phyloP scores from a whole-genome alignment of 2,329 filamentous ascomycete species.

The Aureobasidium melanogenum region DNA sequence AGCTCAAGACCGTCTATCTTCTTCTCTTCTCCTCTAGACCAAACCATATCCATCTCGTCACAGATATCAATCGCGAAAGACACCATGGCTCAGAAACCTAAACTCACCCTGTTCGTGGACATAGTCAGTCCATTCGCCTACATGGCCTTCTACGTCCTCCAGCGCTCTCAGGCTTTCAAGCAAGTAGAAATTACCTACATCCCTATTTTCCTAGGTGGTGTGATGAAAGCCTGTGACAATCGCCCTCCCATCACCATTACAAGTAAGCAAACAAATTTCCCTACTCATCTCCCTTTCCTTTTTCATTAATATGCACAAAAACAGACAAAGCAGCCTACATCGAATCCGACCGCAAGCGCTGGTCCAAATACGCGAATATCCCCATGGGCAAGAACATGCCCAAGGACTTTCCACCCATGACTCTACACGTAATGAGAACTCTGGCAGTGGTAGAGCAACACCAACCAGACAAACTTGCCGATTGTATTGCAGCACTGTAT shows the following conservation, averaged over 20 bases:
- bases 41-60: neutral
- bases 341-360: conserved; percentile 43
- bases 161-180: conserved; percentile 50
- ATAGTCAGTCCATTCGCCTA: conserved; percentile 54
- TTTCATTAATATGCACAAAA: neutral
- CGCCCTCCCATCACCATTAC: conserved; percentile 47
- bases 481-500: conserved; percentile 40
- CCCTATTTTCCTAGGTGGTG: conserved; percentile 51
- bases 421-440: conserved; percentile 37
- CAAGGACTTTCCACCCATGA: conserved; percentile 45
- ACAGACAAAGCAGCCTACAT: conserved; percentile 54
- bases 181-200: conserved; percentile 47
- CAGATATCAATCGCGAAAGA: neutral
- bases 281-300: neutral
- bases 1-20: neutral
- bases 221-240: conserved; percentile 50
- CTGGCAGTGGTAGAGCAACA: conserved; percentile 39
- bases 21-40: neutral
- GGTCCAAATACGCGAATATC: conserved; percentile 44
- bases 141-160: conserved; percentile 47
- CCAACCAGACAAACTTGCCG: conserved; percentile 33
- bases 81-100: conserved; percentile 23
- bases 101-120: conserved; percentile 51
- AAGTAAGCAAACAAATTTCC: conserved; percentile 30
- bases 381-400: conserved; percentile 40